phyloP scores from a whole-genome alignment of 1,284 basidiomycete species.

The Cystobasidium sp. region DNA sequence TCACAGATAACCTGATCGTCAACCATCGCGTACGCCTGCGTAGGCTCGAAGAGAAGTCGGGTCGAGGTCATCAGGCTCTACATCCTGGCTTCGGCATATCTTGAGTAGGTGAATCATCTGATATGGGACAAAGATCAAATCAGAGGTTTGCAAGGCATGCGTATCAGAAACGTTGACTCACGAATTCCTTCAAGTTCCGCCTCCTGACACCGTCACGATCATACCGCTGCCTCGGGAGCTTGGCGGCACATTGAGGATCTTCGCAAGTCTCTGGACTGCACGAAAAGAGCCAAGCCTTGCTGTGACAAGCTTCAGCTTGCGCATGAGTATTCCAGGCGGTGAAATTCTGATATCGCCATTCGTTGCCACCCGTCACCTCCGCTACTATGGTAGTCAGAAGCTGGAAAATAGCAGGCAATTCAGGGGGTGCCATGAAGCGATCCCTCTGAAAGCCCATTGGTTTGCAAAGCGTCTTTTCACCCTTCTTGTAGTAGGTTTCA shows the following conservation, averaged over 20 bases:
- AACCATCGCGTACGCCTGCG: background rate
- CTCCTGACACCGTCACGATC: background rate
- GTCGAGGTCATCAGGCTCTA: background rate
- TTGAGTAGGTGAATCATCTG: slow-evolving; percentile 6
- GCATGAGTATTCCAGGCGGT: background rate
- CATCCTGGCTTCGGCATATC: background rate
- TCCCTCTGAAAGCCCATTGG: background rate
- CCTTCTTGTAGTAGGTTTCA: background rate
- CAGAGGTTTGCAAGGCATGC: background rate
- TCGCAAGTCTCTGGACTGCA: slow-evolving; percentile 1
- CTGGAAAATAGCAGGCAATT: background rate
- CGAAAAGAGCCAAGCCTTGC: slow-evolving; percentile 7
- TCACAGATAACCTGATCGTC: background rate
- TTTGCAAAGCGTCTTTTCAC: background rate
- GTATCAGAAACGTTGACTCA: background rate
- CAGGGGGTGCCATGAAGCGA: background rate
- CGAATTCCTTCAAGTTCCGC: background rate
- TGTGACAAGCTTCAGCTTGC: background rate
- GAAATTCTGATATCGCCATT: slow-evolving; percentile 12
- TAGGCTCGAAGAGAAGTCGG: background rate
- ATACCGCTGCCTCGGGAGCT: background rate
- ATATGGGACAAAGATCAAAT: background rate
- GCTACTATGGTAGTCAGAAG: background rate
- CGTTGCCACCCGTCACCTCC: background rate
- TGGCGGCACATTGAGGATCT: background rate